phyloP scores from a whole-genome alignment of 108 stramenopile species.

The Epithemia pelagica region DNA sequence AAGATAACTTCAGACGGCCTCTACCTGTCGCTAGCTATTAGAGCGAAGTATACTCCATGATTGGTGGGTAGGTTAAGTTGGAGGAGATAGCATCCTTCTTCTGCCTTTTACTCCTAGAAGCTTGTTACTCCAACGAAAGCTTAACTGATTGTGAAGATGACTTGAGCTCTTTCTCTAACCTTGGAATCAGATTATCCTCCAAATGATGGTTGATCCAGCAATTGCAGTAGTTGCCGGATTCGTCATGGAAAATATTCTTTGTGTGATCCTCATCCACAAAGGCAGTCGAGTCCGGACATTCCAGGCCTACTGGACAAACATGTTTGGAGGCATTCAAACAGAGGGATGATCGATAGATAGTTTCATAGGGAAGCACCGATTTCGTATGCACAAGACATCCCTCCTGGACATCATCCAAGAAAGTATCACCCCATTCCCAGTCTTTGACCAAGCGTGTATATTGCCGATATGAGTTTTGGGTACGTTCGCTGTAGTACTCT shows the following conservation, averaged over 20 bases:
- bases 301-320: constrained; percentile 39
- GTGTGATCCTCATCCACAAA: constrained; percentile 38
- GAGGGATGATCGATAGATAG: constrained; percentile 32
- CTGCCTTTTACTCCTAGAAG: too few species aligned
- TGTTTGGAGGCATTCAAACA: constrained; percentile 32
- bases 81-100: too few species aligned
- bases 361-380: constrained; percentile 43
- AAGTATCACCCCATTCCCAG: constrained; percentile 11
- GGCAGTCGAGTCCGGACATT: constrained; percentile 42
- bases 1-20: too few species aligned
- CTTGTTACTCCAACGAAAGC: too few species aligned
- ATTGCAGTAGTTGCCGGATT: constrained; percentile 44
- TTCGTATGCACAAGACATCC: constrained; percentile 17
- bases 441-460: neutral
- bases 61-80: too few species aligned
- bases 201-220: constrained; percentile 35
- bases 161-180: constrained; percentile 4
- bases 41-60: too few species aligned
- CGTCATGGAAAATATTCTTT: constrained; percentile 46
- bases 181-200: constrained; percentile 3
- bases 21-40: too few species aligned
- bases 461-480: neutral
- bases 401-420: constrained; percentile 17
- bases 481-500: constrained; percentile 1
- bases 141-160: too few species aligned